These are phyloP conservation scores for Peronosclerospora sorghi DNA, from an alignment of 352 stramenopile species.

Conservation along the genomic window DNA sequence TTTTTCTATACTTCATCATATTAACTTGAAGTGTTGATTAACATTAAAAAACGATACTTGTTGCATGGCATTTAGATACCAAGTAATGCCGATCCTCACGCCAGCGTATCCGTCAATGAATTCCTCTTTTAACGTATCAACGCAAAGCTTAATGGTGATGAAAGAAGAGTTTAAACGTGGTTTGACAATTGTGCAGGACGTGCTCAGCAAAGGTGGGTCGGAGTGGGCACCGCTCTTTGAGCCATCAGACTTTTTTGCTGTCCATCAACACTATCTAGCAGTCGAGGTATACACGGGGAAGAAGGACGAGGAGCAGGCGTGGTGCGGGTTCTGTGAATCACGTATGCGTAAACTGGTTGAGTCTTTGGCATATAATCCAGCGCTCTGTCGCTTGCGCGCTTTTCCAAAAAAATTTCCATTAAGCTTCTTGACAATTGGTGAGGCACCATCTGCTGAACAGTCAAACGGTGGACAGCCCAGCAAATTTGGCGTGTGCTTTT, in stretches of 20 bases:
- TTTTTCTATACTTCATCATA: neutral
- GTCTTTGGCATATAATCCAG: conserved; percentile 69
- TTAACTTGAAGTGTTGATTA: neutral
- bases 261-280: conserved; percentile 85
- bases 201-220: conserved; percentile 69
- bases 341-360: conserved; percentile 88
- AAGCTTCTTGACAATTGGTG: conserved; percentile 33
- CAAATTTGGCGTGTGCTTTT: conserved; percentile 77
- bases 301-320: conserved; percentile 85
- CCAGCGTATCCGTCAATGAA: conserved; percentile 99
- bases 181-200: conserved; percentile 68
- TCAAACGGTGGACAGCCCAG: conserved; percentile 18
- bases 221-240: conserved; percentile 78
- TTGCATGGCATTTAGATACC: conserved; percentile 34
- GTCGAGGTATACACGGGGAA: conserved; percentile 87
- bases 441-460: conserved; percentile 9
- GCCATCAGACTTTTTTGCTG: conserved; percentile 79
- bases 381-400: conserved; percentile 67
- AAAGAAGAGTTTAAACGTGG: conserved; percentile 88
- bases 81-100: conserved; percentile 99
- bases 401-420: conserved; percentile 83
- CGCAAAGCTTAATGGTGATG: conserved; percentile 90
- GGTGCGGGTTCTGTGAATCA: conserved; percentile 91
- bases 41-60: neutral
- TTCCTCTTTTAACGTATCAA: conserved; percentile 96